A percentile compares a stretch with the other conserved stretches of the same genome.
These are phyloP conservation scores for Nakazawaea ambrosiae DNA, from an alignment of 805 yeast genomes.

Conservation along the genomic window DNA sequence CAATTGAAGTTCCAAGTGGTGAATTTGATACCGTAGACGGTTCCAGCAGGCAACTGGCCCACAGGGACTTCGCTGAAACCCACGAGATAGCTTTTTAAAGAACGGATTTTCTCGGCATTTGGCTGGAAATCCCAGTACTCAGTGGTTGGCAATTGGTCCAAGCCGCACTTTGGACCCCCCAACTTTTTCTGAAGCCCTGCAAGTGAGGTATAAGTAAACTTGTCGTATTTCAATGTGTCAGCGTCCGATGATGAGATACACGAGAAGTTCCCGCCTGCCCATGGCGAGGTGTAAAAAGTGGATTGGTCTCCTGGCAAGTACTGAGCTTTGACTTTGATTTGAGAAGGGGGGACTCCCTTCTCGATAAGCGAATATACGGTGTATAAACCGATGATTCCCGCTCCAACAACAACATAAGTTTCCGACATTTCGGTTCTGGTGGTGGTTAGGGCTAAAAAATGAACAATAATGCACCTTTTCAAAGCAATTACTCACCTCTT, in stretches of 20 bases:
- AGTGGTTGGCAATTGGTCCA: constrained; percentile 46
- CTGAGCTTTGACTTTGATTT: constrained; percentile 56
- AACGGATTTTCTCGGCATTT: constrained; percentile 35
- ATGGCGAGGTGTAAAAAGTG: constrained; percentile 69
- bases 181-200: constrained; percentile 32
- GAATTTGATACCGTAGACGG: constrained; percentile 47
- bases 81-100: constrained; percentile 41
- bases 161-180: constrained; percentile 45
- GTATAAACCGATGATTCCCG: constrained; percentile 65
- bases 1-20: constrained; percentile 68
- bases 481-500: not conserved
- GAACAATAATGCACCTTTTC: not conserved
- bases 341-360: constrained; percentile 28
- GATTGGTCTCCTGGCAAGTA: constrained; percentile 76
- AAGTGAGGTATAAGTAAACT: constrained; percentile 47
- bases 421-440: constrained; percentile 7
- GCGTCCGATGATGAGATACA: constrained; percentile 54
- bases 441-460: no score
- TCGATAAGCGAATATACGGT: constrained; percentile 45
- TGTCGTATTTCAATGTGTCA: constrained; percentile 44
- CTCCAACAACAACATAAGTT: constrained; percentile 21
- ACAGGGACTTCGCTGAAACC: constrained; percentile 33
- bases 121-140: constrained; percentile 54
- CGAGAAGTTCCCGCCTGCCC: constrained; percentile 66
- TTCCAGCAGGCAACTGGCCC: constrained; percentile 42